Conservation (phyloP, 1,284 basidiomycete genomes). For the Veloboletus limbatus region DNA sequence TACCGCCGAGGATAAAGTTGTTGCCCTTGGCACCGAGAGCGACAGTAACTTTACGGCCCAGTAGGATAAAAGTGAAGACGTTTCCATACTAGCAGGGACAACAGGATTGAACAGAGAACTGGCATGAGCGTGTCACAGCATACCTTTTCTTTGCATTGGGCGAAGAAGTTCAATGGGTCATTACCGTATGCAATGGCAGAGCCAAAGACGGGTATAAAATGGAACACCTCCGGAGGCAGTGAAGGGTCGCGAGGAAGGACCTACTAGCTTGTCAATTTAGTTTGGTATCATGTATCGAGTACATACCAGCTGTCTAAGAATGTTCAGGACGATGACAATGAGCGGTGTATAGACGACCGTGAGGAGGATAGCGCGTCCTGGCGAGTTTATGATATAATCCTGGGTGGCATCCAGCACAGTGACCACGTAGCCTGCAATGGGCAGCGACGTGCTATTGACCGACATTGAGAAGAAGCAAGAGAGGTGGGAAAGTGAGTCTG, state of each 20-base stretch:
- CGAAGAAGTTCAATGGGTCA: conserved; percentile 78
- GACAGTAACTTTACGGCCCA: conserved; percentile 90
- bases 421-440: conserved; percentile 26
- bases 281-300: background rate
- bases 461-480: conserved; percentile 22
- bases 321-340: conserved; percentile 53
- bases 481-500: background rate
- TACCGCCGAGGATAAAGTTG: conserved; percentile 94
- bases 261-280: conserved; percentile 32
- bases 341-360: conserved; percentile 38
- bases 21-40: conserved; percentile 91
- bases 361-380: conserved; percentile 24
- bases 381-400: conserved; percentile 23
- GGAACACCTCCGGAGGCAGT: conserved; percentile 76
- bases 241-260: conserved; percentile 53
- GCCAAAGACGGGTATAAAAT: conserved; percentile 74
- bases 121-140: conserved; percentile 33
- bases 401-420: conserved; percentile 17
- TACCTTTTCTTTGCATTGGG: conserved; percentile 81
- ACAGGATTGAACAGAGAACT: conserved; percentile 3
- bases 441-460: conserved; percentile 21
- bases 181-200: conserved; percentile 77
- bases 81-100: conserved; percentile 51
- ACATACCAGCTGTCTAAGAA: conserved; percentile 59
- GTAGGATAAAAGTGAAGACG: conserved; percentile 92